Evolutionary conservation across 306 rosid species (phyloP), one percentile per base, ranked within the genome.

Genomic region (Prunus armeniaca): DNA sequence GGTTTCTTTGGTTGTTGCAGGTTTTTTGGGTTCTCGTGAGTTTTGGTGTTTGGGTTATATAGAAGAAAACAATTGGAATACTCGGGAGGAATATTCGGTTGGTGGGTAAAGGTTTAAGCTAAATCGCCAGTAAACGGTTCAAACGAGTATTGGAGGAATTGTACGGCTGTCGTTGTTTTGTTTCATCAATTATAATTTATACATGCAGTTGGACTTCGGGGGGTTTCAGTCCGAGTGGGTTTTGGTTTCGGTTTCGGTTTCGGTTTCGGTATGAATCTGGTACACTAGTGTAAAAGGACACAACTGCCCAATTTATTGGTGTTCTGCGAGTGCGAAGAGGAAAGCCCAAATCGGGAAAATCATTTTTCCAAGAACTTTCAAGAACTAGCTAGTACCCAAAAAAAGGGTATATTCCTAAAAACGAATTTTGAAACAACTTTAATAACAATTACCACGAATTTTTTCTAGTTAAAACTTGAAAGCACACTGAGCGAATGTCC

Each of bases 11-110:
- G 3, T 58, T 11, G 64, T 6, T 27, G 41, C 41, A 15, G 67
- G 20, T 14, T 62, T 18, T 64, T 64, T 64, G 25, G 13, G 69
- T 46, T 47, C 18, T 17, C 51, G 5, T 2, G 17, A 5, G 18
- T 12, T 14, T 52, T 52, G 8, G 30, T 12, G 43, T 47, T 13
- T 71, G 49, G 72, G 22, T 24, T 34, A 50, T 81, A 80, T 69
- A 78, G 76, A 49, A 19, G 15, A 12, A 20, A 46, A 9, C 32
- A 51, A 47, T 58, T 57, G 34, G 80, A 45, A 74, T 83, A 67
- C 45, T 71, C 13, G 2, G 6, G 30, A 14, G 62, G 87, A 76
- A 84, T 84, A 84, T 84, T 84, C 84, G 74, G 28, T 67, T 38
- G 52, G 60, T 47, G 47, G 19, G 80, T 15, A 73, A 57, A 61